A percentile compares a stretch with the other conserved stretches of the same genome.
Conservation (phyloP, 2,329 filamentous ascomycete species). For the Bimuria novae-zelandiae region DNA sequence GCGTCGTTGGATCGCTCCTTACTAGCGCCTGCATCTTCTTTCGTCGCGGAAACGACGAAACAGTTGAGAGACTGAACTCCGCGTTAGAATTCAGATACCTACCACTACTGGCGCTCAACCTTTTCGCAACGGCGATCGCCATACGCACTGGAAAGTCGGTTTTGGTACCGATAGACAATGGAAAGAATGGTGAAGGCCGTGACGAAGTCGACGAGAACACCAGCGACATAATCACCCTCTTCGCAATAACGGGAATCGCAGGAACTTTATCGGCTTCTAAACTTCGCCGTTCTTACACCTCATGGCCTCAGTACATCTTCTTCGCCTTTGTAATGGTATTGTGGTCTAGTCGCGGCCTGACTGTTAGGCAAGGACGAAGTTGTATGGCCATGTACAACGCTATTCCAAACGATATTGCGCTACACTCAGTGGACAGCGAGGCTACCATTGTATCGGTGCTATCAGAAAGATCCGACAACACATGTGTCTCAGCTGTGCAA, state of each 20-base stretch:
- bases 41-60: conserved; percentile 2
- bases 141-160: conserved; percentile 23
- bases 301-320: conserved; percentile 22
- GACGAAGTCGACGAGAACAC: neutral
- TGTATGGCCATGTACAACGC: conserved; percentile 9
- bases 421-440: conserved; percentile 8
- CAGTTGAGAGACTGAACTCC: conserved; percentile 9
- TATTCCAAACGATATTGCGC: neutral
- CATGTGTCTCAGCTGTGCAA: neutral
- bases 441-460: neutral
- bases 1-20: conserved; percentile 1
- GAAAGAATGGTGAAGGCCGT: neutral
- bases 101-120: conserved; percentile 20
- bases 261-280: conserved; percentile 20
- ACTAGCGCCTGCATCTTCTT: neutral
- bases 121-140: conserved; percentile 18
- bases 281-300: conserved; percentile 29
- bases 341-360: neutral
- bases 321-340: conserved; percentile 16
- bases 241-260: conserved; percentile 17
- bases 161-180: conserved; percentile 17
- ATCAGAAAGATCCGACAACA: neutral
- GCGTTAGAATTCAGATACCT: conserved; percentile 12
- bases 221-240: conserved; percentile 12
- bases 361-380: neutral